Percentiles rank a stretch among this genome's conserved stretches.
These are phyloP conservation scores for Trichoderma atroviride DNA, from an alignment of 2,329 filamentous ascomycete species.

Conservation along the genomic window DNA sequence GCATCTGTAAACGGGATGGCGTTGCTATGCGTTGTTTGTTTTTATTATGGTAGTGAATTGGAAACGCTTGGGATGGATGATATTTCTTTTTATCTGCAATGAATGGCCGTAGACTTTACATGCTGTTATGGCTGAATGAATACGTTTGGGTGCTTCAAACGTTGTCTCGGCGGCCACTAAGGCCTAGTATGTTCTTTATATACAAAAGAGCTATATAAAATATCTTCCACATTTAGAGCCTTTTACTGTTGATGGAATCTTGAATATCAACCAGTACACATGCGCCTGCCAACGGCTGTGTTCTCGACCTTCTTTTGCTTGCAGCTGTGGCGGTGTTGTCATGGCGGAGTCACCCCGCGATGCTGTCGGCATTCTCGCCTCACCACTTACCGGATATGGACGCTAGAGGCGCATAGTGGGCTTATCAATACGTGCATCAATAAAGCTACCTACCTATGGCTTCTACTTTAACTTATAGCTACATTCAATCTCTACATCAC, in stretches of 20 bases:
- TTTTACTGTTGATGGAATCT: neutral
- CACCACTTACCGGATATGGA: constrained; percentile 24
- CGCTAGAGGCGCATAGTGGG: neutral
- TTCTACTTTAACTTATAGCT: neutral
- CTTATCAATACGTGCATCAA: neutral
- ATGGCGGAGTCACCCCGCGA: constrained; percentile 19
- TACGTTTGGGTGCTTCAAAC: constrained; percentile 10
- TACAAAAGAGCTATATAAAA: neutral
- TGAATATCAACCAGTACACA: neutral
- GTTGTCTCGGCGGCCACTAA: neutral
- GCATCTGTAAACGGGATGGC: constrained; percentile 41
- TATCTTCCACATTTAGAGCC: neutral
- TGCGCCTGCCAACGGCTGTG: neutral
- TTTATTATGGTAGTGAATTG: constrained; percentile 27
- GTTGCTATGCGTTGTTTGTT: constrained; percentile 34
- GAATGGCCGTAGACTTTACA: constrained; percentile 16
- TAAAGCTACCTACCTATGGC: neutral
- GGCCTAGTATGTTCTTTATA: neutral
- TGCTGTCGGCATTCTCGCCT: neutral
- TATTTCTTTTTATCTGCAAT: constrained; percentile 1
- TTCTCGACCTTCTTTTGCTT: neutral
- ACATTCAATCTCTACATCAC: no score
- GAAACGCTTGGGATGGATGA: constrained; percentile 25
- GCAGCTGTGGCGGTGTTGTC: neutral
- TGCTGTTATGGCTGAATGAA: constrained; percentile 21